Base-by-base conservation (phyloP, 768 basidiomycete species). In the Psilocybe sp. region DNA sequence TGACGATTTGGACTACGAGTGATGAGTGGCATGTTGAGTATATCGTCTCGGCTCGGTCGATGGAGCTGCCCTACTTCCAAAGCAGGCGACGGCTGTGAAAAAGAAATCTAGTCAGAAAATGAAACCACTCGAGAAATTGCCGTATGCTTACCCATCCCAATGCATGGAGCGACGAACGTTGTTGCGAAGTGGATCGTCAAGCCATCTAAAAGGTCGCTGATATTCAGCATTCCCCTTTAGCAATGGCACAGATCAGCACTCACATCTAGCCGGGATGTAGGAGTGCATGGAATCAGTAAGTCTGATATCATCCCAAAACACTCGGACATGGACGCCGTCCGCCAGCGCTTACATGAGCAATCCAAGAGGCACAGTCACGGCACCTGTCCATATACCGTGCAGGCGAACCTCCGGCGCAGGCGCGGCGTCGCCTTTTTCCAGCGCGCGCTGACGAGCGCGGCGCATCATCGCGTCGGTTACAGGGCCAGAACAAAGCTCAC, bases 331-430 rank as follows among this genome's bases (percentile, higher is more conserved):
- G 7, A 4, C 7, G 23, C 3, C 23, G 23, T 28, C 7, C 23
- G 23, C 7, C 23, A 28, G 23, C 4, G 53, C 65, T 37, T 28
- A 72, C 70, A 70, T 70, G 5, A 70, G 47, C 18, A 71, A 52
- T 15, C 70, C 68, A 10, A 59, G 51, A 43, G 70, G 70, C 10
- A 69, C 69, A 4, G 63, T 60, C 18, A 71, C 55, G n/a, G 66
- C 68, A 2, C 69, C 69, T 20, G 69, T 68, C 70, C 70, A 70
- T 28, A 71, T 71, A 10, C 69, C 69, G 13, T 68, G 67, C n/a
- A 72, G 56, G 1, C 70, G 65, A 47, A 69, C 63, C 50, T 71
- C 69, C 3, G 65, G 56, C 23, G 23, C 23, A 16, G 69, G 50
- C 1, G 61, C 65, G 8, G 57, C 52, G 28, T 55, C 55, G 5